Evolutionary conservation across 2,329 filamentous ascomycete species (phyloP), one percentile per base, ranked within the genome.

Genomic region (Bertia moriformis): DNA sequence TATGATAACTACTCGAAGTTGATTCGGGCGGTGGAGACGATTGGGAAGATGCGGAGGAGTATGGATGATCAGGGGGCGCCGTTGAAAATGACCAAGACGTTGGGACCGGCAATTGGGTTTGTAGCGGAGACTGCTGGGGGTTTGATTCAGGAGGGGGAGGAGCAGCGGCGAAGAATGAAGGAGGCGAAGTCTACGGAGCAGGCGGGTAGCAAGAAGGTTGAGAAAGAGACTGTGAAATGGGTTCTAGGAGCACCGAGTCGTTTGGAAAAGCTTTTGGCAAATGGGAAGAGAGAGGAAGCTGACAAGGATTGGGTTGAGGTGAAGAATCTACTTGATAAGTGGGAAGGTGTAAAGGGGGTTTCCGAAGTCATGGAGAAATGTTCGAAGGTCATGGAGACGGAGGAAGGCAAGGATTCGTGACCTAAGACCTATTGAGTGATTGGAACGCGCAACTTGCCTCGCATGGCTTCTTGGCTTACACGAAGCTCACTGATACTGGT

Each of bases 1-100:
- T 82, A 82, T 51, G 75, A 82, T 53, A 82, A 82, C 50, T 82
- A 82, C 54, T 77, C 71, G 18, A 82, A 82, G 50, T 54, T 82
- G 45, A 79, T 82, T 43, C 67, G 67, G 15, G 77, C 77, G 0
- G 79, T 78, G 17, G 76, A 77, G 48, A 82, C 77, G 2, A 82
- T 82, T 46, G 66, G 71, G 19, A 71, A 69, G 47, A 55, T 59
- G 43, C 14, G 41, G 17, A 19, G 18, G 15, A 35, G 32, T 71
- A 68, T 56, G 67, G 24, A 61, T 64, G 22, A 70, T 65, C 43
- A 71, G 71, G 66, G 67, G 70, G 44, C 68, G 1, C 50, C 70
- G 38, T 62, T 63, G 3, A 65, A 67, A 0, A 61, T 63, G 1
- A 69, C 67, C 2, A 62, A 61, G 19, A 70, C 66, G 0, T 54